These are phyloP conservation scores for Aspergillus sp. DNA, from an alignment of 2,329 filamentous ascomycete genomes.

Conservation along the genomic window DNA sequence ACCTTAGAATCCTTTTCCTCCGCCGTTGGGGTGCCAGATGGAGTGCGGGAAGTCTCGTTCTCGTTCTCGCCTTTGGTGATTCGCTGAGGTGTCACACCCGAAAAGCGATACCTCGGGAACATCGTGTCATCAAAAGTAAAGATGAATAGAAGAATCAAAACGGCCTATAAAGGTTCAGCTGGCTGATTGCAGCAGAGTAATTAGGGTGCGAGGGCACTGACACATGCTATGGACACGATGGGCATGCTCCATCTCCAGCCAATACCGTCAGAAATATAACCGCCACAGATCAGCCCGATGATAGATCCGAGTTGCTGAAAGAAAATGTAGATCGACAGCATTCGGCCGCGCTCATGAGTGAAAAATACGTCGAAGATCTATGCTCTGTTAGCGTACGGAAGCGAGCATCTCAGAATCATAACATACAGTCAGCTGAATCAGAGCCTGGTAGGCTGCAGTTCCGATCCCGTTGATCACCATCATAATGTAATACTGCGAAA, in stretches of 20 bases:
- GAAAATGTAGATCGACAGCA: conserved; percentile 43
- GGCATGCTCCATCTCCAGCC: conserved; percentile 40
- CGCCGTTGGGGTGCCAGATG: background rate
- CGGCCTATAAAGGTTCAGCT: conserved; percentile 16
- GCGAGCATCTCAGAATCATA: background rate
- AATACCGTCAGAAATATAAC: conserved; percentile 37
- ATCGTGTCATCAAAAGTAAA: conserved; percentile 42
- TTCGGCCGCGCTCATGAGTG: conserved; percentile 40
- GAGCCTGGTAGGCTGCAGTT: conserved; percentile 41
- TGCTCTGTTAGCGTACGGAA: background rate
- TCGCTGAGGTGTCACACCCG: background rate
- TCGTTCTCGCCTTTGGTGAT: background rate
- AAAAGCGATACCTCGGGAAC: conserved; percentile 38
- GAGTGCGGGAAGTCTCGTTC: background rate
- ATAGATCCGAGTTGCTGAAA: conserved; percentile 45
- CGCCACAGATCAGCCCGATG: conserved; percentile 40
- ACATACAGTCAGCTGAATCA: conserved; percentile 42
- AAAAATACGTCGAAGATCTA: conserved; percentile 45
- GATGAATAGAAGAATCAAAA: conserved; percentile 30
- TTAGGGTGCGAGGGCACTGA: conserved; percentile 18
- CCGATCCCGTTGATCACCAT: conserved; percentile 37
- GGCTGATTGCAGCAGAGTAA: background rate
- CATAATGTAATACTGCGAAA: conserved; percentile 35
- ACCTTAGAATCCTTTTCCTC: conserved; percentile 9
- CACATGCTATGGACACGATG: conserved; percentile 37